These are phyloP conservation scores for Cercospora berteroae DNA, from an alignment of 2,329 filamentous ascomycete genomes.

Conservation along the genomic window DNA sequence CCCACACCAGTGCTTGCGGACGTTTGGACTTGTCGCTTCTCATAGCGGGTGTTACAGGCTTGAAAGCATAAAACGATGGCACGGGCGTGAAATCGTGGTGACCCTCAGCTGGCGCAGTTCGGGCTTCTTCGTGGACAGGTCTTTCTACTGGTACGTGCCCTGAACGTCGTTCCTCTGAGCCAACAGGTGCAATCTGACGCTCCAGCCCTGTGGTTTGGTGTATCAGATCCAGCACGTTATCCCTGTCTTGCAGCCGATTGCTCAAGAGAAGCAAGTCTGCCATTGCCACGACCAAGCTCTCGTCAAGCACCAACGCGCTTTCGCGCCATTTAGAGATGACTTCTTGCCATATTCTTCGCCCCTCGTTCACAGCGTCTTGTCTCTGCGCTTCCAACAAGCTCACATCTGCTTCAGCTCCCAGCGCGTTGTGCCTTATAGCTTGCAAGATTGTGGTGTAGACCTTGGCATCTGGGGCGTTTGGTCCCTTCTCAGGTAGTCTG, in stretches of 20 bases:
- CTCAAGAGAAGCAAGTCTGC: conserved; percentile 71
- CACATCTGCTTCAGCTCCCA: conserved; percentile 22
- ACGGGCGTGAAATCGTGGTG: conserved; percentile 29
- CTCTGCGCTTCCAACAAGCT: conserved; percentile 29
- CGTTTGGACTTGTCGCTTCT: conserved; percentile 12
- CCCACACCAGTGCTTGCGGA: conserved; percentile 39
- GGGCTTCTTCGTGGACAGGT: conserved; percentile 12
- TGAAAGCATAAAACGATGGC: conserved; percentile 34
- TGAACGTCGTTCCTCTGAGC: conserved; percentile 30
- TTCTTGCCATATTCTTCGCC: conserved; percentile 76
- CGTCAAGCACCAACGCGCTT: conserved; percentile 70
- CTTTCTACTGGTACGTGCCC: conserved; percentile 31
- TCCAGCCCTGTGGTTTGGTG: conserved; percentile 78
- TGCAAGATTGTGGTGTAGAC: conserved; percentile 86
- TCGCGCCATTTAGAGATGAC: conserved; percentile 72
- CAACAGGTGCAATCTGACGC: conserved; percentile 48
- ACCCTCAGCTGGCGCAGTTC: conserved; percentile 4
- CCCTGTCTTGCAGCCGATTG: conserved; percentile 59
- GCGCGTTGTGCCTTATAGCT: conserved; percentile 58
- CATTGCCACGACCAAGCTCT: conserved; percentile 77
- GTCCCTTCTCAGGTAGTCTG: conserved; percentile 64
- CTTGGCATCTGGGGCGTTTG: conserved; percentile 62
- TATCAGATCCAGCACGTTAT: conserved; percentile 72
- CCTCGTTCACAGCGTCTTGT: conserved; percentile 60
- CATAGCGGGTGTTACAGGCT: conserved; percentile 24